Conservation (phyloP, 2,329 filamentous ascomycete genomes). For the Tolypocladium nubicola region DNA sequence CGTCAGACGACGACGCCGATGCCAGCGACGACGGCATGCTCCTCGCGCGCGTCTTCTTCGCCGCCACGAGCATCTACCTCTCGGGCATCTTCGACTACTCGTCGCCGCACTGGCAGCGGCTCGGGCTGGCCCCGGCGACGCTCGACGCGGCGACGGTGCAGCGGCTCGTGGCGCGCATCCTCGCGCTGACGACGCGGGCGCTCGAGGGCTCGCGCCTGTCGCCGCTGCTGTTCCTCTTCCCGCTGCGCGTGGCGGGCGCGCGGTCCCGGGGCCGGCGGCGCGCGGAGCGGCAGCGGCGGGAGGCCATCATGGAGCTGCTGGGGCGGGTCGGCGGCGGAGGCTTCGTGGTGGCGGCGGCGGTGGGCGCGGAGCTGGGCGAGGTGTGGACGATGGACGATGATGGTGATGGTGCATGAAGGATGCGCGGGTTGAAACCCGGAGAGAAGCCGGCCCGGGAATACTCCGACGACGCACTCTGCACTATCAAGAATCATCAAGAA, state of each 20-base stretch:
- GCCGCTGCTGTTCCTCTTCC: constrained; percentile 21
- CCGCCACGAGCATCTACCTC: constrained; percentile 24
- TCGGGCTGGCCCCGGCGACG: constrained; percentile 5
- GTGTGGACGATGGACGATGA: background rate
- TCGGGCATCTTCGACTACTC: constrained; percentile 26
- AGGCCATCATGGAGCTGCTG: constrained; percentile 10
- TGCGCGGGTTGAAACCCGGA: background rate
- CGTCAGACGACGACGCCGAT: background rate
- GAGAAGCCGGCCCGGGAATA: too few species aligned
- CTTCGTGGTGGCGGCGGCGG: constrained; percentile 15
- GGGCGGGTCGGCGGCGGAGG: constrained; percentile 5
- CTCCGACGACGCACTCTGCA: too few species aligned
- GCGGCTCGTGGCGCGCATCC: constrained; percentile 13
- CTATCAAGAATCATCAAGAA: too few species aligned
- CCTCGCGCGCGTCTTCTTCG: constrained; percentile 14
- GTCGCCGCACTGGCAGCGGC: constrained; percentile 14
- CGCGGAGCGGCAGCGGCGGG: background rate
- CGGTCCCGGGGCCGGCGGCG: constrained; percentile 8
- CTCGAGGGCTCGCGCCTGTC: constrained; percentile 14
- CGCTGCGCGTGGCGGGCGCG: constrained; percentile 22
- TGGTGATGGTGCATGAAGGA: background rate
- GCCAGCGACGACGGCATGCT: constrained; percentile 7
- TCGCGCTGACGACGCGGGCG: constrained; percentile 6
- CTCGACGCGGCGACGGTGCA: constrained; percentile 8
- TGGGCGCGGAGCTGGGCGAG: constrained; percentile 2